Percentiles rank a stretch among this genome's conserved stretches.
Evolutionary conservation across 768 basidiomycete genomes (phyloP).

Genomic region (Suillus alpinus): DNA sequence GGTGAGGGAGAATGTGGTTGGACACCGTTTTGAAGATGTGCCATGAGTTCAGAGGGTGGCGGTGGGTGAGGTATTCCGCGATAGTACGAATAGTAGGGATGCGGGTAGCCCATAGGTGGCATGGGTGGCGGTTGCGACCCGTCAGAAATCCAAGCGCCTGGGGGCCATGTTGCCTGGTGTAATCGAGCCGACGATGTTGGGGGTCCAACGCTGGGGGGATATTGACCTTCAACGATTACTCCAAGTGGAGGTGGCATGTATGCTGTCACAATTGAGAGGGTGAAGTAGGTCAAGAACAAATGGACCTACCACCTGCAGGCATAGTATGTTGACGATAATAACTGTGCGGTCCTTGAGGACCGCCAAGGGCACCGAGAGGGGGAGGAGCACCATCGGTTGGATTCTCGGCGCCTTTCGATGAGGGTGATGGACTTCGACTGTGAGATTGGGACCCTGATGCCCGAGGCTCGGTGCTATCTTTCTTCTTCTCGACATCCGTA

Average conservation of each 20-base stretch:
- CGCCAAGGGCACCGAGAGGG: conserved; percentile 32
- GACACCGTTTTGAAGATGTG: conserved; percentile 23
- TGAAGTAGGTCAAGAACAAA: neutral
- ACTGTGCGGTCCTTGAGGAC: conserved; percentile 41
- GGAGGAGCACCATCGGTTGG: conserved; percentile 27
- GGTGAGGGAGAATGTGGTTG: conserved; percentile 18
- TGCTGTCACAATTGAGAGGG: conserved; percentile 26
- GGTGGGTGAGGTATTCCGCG: conserved; percentile 31
- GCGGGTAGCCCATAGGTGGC: conserved; percentile 36
- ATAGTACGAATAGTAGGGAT: conserved; percentile 46
- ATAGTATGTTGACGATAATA: conserved; percentile 69
- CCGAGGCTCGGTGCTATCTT: conserved; percentile 19
- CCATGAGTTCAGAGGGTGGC: conserved; percentile 16
- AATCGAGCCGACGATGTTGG: conserved; percentile 55
- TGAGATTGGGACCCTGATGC: conserved; percentile 45
- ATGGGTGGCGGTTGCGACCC: conserved; percentile 34
- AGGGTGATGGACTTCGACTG: conserved; percentile 51
- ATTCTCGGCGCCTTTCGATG: conserved; percentile 36
- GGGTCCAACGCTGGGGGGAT: conserved; percentile 39
- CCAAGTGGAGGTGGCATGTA: conserved; percentile 40
- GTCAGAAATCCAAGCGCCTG: conserved; percentile 32
- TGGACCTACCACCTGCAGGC: conserved; percentile 38
- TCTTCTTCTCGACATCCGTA: conserved; percentile 20
- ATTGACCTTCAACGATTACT: conserved; percentile 42
- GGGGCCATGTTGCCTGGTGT: conserved; percentile 41